These are phyloP conservation scores for Grigorovia transvaalensis DNA, from an alignment of 805 yeast species.

Conservation along the genomic window DNA sequence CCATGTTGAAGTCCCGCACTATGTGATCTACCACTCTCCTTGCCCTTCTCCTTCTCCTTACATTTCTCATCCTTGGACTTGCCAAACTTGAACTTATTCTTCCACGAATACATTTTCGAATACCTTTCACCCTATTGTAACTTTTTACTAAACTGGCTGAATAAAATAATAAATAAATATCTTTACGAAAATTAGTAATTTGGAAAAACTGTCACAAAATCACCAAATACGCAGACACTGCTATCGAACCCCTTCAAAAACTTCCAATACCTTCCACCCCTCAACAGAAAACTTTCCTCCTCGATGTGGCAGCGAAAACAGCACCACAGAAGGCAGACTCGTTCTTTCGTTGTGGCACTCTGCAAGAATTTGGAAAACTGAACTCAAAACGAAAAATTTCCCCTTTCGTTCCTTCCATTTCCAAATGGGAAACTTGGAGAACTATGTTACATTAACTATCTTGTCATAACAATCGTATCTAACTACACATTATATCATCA, in stretches of 20 bases:
- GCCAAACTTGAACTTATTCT: constrained; percentile 28
- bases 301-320: background rate
- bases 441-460: background rate
- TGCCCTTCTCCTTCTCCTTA: constrained; percentile 10
- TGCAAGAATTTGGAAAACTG: background rate
- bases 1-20: constrained; percentile 3
- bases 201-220: too few species aligned
- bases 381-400: background rate
- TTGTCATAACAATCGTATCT: background rate
- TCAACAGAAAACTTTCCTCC: too few species aligned
- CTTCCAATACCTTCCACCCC: too few species aligned
- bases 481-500: background rate
- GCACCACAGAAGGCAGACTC: background rate
- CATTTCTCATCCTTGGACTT: constrained; percentile 25
- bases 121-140: background rate
- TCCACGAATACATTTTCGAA: constrained; percentile 25
- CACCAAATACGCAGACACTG: too few species aligned
- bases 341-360: background rate
- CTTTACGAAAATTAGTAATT: background rate
- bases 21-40: constrained; percentile 7
- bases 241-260: too few species aligned
- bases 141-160: background rate
- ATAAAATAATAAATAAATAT: too few species aligned
- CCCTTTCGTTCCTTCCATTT: background rate
- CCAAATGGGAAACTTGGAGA: background rate